Base-by-base conservation (phyloP, 306 rosid species). In the Purshia tridentata region DNA sequence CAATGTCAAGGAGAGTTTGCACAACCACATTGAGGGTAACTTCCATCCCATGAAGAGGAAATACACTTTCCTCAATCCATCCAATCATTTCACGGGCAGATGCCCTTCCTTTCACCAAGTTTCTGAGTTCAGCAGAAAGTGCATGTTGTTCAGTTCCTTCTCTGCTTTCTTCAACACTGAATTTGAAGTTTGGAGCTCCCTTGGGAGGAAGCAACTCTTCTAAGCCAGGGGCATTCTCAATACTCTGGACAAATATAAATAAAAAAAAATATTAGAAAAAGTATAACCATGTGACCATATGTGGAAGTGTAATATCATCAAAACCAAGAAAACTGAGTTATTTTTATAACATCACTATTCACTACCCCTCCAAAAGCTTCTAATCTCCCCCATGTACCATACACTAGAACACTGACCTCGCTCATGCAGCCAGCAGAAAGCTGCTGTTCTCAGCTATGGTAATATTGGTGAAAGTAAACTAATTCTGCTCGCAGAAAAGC, bases 161-260 rank as follows among this genome's bases (percentile, higher is more conserved):
- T 48, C 79, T 82, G 73, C 69, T 82, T 40, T 88, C 94, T 62
- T 89, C 96, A 6, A 77, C 78, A 63, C 86, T 80, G 48, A 85
- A 82, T 60, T 64, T 86, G 77, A 91, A 90, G 80, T 83, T 90
- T 0, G 97, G 87, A 55, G 89, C 96, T 70, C 95, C 91, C 84
- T 90, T 95, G 5, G 97, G 97, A 69, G 99, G 98, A 77, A 95
- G 97, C 82, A 95, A 78, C 72, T 86, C 96, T 81, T 90, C 99
- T 83, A 95, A 85, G 76, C 99, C 98, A 87, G 99, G 97, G 58
- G 96, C 98, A 76, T 86, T 92, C 80, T 95, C 99, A 72, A 95
- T 65, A 79, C 99, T 91, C 99, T 95, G 65, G 70, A 56, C 41
- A 56, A 70, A 81, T 47, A 70, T 52, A 44, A 81, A 64, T 67